These are phyloP conservation scores for Quercus ilex DNA, from an alignment of 306 rosid genomes.

Conservation along the genomic window DNA sequence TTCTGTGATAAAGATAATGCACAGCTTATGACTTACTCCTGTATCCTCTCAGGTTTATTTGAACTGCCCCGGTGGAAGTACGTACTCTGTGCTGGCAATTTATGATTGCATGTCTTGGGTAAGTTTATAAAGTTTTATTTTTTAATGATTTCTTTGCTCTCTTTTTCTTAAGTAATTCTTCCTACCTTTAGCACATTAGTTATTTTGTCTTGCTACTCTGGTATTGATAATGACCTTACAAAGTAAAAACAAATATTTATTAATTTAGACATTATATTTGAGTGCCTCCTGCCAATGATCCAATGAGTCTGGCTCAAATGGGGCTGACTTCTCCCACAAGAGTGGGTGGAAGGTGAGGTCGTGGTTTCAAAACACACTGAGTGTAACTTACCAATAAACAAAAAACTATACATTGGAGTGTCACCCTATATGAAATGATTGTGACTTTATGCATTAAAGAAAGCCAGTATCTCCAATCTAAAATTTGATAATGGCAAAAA, in stretches of 20 bases:
- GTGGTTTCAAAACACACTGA: too few species aligned
- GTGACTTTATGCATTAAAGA: neutral
- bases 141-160: neutral
- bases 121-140: constrained; percentile 21
- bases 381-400: too few species aligned
- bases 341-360: too few species aligned
- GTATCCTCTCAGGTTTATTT: constrained; percentile 65
- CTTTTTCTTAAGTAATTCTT: neutral
- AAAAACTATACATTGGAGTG: neutral
- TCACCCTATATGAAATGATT: neutral
- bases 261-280: neutral
- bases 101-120: constrained; percentile 99
- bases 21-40: neutral
- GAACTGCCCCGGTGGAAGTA: constrained; percentile 97
- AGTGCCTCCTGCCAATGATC: too few species aligned
- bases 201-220: neutral
- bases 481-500: too few species aligned
- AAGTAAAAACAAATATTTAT: neutral
- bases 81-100: constrained; percentile 84
- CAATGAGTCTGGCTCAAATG: too few species aligned
- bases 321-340: too few species aligned
- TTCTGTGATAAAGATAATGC: neutral
- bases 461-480: neutral
- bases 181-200: neutral
- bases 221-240: neutral